phyloP scores from a whole-genome alignment of 2,329 filamentous ascomycete species.

The Fusarium guadeloupense region DNA sequence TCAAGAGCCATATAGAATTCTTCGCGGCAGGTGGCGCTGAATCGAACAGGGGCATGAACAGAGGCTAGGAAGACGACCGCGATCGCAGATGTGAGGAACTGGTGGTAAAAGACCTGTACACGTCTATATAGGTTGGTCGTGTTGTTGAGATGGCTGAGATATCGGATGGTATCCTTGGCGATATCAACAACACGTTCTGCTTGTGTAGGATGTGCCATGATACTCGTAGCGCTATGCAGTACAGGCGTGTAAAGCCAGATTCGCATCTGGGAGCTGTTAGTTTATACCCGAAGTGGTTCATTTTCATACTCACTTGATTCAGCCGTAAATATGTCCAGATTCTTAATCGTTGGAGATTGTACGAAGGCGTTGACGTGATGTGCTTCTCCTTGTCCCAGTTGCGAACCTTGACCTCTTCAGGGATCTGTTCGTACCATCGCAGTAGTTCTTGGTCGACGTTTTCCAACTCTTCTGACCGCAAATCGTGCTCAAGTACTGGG shows the following conservation, averaged over 20 bases:
- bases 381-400: conserved; percentile 65
- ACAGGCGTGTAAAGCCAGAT: conserved; percentile 90
- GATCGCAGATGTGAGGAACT: conserved; percentile 79
- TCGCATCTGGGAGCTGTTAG: conserved; percentile 64
- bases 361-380: conserved; percentile 65
- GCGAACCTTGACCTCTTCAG: conserved; percentile 64
- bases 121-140: conserved; percentile 76
- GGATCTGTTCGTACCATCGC: conserved; percentile 86
- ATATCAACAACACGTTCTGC: conserved; percentile 79
- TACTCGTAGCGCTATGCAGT: conserved; percentile 83
- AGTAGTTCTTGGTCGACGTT: conserved; percentile 84
- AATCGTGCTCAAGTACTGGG: conserved; percentile 66
- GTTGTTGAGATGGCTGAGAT: conserved; percentile 75
- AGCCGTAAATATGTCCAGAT: conserved; percentile 86
- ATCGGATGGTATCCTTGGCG: conserved; percentile 79
- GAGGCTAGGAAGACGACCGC: conserved; percentile 80
- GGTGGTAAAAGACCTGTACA: conserved; percentile 81
- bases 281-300: no score
- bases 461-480: conserved; percentile 78
- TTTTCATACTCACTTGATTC: conserved; percentile 68
- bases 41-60: conserved; percentile 77
- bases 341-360: conserved; percentile 76
- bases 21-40: conserved; percentile 72
- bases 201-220: conserved; percentile 76
- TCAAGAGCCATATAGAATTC: conserved; percentile 84